These are phyloP conservation scores for Penicillium ucsense DNA, from an alignment of 495 filamentous ascomycete genomes.

Conservation along the genomic window DNA sequence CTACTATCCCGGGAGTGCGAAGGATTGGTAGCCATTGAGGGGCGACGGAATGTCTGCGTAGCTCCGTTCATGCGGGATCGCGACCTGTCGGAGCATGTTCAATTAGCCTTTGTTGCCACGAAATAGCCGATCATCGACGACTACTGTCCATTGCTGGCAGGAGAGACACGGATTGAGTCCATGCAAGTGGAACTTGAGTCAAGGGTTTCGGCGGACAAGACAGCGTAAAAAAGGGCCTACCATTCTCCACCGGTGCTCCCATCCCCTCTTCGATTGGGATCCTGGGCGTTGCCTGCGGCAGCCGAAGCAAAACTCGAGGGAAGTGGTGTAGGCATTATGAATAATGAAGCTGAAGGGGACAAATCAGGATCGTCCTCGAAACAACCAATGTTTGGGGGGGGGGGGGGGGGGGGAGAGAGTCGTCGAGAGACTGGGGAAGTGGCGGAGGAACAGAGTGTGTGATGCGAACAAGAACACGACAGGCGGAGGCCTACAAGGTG, in stretches of 20 bases:
- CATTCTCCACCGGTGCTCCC: constrained; percentile 47
- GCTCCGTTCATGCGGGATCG: constrained; percentile 65
- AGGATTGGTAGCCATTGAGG: constrained; percentile 59
- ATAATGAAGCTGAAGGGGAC: constrained; percentile 9
- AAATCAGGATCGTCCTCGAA: constrained; percentile 15
- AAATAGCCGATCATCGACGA: no score
- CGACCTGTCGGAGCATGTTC: constrained; percentile 36
- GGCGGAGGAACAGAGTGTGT: constrained; percentile 13
- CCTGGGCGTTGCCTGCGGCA: constrained; percentile 61
- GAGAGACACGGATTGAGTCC: not conserved
- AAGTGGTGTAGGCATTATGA: constrained; percentile 64
- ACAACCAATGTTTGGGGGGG: constrained; percentile 10
- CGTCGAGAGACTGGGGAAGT: constrained; percentile 17
- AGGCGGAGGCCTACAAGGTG: constrained; percentile 1
- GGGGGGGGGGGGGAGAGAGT: constrained; percentile 2
- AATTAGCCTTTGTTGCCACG: constrained; percentile 12
- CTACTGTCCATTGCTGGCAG: no score
- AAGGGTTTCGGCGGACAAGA: no score
- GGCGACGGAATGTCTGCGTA: constrained; percentile 77
- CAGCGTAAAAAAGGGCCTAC: constrained; percentile 24
- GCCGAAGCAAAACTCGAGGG: constrained; percentile 78
- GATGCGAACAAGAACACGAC: constrained; percentile 23
- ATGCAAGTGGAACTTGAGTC: no score
- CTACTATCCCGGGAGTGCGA: constrained; percentile 40
- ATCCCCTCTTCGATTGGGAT: constrained; percentile 44